A percentile compares a stretch with the other conserved stretches of the same genome.
These are phyloP conservation scores for Casuarina glauca DNA, from an alignment of 306 rosid genomes.

Conservation along the genomic window DNA sequence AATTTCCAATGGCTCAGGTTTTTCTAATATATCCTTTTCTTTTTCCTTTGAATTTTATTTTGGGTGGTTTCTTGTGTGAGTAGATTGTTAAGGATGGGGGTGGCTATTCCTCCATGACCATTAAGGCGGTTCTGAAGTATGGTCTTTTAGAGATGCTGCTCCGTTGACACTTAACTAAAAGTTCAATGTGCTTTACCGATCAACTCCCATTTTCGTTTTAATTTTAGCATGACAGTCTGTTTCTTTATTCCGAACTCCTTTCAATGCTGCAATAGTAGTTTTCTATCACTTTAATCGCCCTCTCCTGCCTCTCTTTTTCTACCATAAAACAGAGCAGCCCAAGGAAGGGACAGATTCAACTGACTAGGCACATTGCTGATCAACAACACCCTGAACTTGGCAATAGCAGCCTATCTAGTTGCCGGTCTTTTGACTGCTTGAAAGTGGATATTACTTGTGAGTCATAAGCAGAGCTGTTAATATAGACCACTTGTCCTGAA, in stretches of 20 bases:
- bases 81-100: background rate
- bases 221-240: background rate
- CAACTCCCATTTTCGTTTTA: background rate
- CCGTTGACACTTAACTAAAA: background rate
- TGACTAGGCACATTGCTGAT: background rate
- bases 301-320: too few relatives aligned
- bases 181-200: background rate
- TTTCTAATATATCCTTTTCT: slow-evolving; percentile 20
- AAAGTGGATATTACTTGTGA: background rate
- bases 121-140: background rate
- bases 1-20: slow-evolving; percentile 81
- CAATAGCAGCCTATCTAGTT: background rate
- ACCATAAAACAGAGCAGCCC: too few relatives aligned
- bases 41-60: background rate
- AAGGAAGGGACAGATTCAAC: too few relatives aligned
- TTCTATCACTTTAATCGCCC: background rate
- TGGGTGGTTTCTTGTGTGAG: background rate
- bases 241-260: background rate
- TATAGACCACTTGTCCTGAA: background rate
- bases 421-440: background rate
- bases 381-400: too few relatives aligned
- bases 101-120: background rate
- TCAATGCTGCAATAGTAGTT: background rate
- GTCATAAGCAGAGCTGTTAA: background rate
- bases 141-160: background rate